These are phyloP conservation scores for Leccinum griseonigrum DNA, from an alignment of 1,284 basidiomycete species.

Conservation along the genomic window DNA sequence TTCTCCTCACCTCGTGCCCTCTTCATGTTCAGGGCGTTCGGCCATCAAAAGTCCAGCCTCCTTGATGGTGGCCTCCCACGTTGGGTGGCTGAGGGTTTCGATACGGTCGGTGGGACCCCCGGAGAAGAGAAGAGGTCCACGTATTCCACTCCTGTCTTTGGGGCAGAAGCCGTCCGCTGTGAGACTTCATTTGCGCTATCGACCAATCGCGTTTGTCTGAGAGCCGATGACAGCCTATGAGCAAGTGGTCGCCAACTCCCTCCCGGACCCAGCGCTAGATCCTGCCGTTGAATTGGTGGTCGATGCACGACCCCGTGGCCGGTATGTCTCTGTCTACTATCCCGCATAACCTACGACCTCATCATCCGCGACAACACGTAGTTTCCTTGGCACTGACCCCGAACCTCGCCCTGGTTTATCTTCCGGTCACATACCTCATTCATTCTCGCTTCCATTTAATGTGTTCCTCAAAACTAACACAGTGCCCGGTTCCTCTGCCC, in stretches of 20 bases:
- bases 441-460: conserved; percentile 84
- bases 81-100: conserved; percentile 74
- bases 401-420: conserved; percentile 89
- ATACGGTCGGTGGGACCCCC: conserved; percentile 53
- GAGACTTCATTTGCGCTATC: conserved; percentile 28
- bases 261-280: conserved; percentile 42
- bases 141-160: conserved; percentile 57
- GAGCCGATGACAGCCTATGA: conserved; percentile 63
- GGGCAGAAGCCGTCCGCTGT: conserved; percentile 61
- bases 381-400: conserved; percentile 78
- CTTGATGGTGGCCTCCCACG: conserved; percentile 87
- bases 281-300: conserved; percentile 70
- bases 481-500: conserved; percentile 36
- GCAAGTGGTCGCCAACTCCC: conserved; percentile 76
- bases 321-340: conserved; percentile 45
- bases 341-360: conserved; percentile 3
- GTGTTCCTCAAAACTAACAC: conserved; percentile 63
- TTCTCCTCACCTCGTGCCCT: conserved; percentile 90
- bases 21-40: conserved; percentile 90
- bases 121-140: conserved; percentile 27
- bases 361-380: conserved; percentile 31
- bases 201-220: conserved; percentile 19
- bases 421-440: conserved; percentile 92
- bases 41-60: conserved; percentile 81
- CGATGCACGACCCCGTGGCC: conserved; percentile 80